Evolutionary conservation across 345 rosid genomes (phyloP), one percentile per base, ranked within the genome.

Genomic region (Acer negundo): DNA sequence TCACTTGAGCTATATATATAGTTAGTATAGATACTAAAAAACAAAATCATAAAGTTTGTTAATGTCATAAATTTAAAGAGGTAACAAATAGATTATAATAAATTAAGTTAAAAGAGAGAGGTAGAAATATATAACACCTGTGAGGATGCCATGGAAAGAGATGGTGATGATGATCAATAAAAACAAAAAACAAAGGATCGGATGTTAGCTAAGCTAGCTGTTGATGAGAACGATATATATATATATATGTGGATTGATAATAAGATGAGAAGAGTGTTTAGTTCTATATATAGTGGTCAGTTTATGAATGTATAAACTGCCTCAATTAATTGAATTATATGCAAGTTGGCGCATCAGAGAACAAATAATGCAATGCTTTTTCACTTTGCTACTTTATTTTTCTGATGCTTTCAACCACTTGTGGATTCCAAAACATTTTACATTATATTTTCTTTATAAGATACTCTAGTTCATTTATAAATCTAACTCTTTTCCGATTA

Each of bases 121-220:
- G 55, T 10, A 38, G 42, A 65, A 38, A 8, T 42, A 9, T 38
- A 53, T n/a, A 53, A 8, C 28, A 78, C 77, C 77, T 67, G 73
- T 68, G 72, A 1, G 10, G 75, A 35, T 28, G 75, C 75, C 75
- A 72, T 72, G 47, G 28, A 56, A 35, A 55, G 46, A 31, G 62
- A 71, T n/a, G 23, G 17, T 16, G 58, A 53, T 53, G n/a, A 16
- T 49, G 38, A 35, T 49, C 19, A 12, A 49, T 13, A 47, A 12
- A 47, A 47, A 3, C 3, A 13, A 49, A 49, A 0, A 42, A 49
- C 17, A 49, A 49, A 49, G 6, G 6, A 35, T 1, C 2, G 53
- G 53, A 47, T 47, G 53, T 47, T 49, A 49, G 55, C 55, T 49
- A 49, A 11, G 4, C 4, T 13, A 31, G 55, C 55, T 3, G 58